A percentile compares a stretch with the other conserved stretches of the same genome.
These are phyloP conservation scores for Brettanomyces custersianus DNA, from an alignment of 805 yeast genomes.

Conservation along the genomic window DNA sequence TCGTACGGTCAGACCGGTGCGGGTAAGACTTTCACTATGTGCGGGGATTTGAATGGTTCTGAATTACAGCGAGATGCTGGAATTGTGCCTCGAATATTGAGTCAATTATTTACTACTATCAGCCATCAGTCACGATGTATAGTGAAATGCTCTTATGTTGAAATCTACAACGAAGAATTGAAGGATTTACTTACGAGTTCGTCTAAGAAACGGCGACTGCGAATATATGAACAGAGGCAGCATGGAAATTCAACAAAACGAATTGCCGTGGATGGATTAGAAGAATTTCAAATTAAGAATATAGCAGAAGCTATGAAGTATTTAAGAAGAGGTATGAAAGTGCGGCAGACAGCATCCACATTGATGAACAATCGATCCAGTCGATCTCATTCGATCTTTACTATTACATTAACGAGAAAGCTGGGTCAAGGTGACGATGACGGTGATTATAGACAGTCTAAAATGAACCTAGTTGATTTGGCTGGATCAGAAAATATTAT, in stretches of 20 bases:
- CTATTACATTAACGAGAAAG: constrained; percentile 40
- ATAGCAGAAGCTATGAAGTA: constrained; percentile 49
- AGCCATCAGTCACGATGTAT: constrained; percentile 27
- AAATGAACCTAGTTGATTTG: constrained; percentile 70
- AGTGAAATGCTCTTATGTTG: constrained; percentile 43
- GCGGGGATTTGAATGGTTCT: constrained; percentile 26
- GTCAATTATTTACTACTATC: constrained; percentile 13
- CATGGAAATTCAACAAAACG: constrained; percentile 6
- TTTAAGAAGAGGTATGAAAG: constrained; percentile 46
- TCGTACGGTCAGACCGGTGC: constrained; percentile 60
- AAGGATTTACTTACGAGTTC: constrained; percentile 37
- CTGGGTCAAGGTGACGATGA: constrained; percentile 16
- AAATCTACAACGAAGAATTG: constrained; percentile 36
- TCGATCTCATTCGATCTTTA: constrained; percentile 71
- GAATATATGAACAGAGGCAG: constrained; percentile 29
- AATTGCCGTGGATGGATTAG: constrained; percentile 52
- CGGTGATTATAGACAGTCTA: constrained; percentile 22
- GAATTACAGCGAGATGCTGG: constrained; percentile 30
- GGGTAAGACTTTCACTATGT: constrained; percentile 55
- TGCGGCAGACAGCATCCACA: constrained; percentile 62
- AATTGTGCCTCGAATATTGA: constrained; percentile 40
- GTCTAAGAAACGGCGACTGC: constrained; percentile 21
- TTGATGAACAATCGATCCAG: constrained; percentile 67
- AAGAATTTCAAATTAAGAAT: constrained; percentile 47
- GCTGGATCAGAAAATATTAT: constrained; percentile 92